Evolutionary conservation across 768 basidiomycete genomes (phyloP).

Genomic region (Grammothele lineata): DNA sequence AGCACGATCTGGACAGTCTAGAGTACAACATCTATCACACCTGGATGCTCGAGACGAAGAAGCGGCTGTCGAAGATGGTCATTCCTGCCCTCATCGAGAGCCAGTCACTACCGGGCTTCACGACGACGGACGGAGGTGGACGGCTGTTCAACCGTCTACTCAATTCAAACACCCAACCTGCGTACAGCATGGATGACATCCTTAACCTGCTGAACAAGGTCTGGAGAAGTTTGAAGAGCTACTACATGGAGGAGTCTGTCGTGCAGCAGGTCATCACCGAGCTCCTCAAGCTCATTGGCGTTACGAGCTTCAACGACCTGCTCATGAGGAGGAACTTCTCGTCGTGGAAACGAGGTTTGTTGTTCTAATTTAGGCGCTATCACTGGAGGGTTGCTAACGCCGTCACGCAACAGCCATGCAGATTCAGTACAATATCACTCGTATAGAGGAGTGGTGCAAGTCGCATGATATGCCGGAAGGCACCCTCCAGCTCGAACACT

Average conservation of each 20-base stretch:
- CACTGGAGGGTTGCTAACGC: too few relatives aligned
- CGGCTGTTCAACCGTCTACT: conserved; percentile 92
- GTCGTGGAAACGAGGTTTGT: conserved; percentile 96
- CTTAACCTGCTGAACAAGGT: conserved; percentile 95
- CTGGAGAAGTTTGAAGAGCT: conserved; percentile 97
- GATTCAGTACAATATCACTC: conserved; percentile 99
- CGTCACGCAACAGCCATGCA: conserved; percentile 98
- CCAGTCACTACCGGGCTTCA: conserved; percentile 96
- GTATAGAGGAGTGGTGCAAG: conserved; percentile 99
- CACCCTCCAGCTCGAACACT: conserved; percentile 92
- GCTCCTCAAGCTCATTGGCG: conserved; percentile 91
- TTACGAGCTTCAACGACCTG: conserved; percentile 96
- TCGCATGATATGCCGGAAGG: conserved; percentile 99
- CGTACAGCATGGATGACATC: conserved; percentile 98
- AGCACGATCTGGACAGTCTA: conserved; percentile 95
- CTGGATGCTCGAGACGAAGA: conserved; percentile 99
- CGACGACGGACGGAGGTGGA: conserved; percentile 90
- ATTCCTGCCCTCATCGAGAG: conserved; percentile 98
- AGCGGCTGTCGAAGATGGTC: conserved; percentile 93
- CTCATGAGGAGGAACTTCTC: conserved; percentile 99
- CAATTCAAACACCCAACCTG: conserved; percentile 79
- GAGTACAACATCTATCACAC: conserved; percentile 99
- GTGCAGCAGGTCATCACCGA: conserved; percentile 95
- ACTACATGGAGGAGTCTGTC: conserved; percentile 96
- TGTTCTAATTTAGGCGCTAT: too few relatives aligned